A percentile compares a stretch with the other conserved stretches of the same genome.
Conservation (phyloP, 371 early-diverging fungal genomes). For the Paraphysoderma sedebokerense region DNA sequence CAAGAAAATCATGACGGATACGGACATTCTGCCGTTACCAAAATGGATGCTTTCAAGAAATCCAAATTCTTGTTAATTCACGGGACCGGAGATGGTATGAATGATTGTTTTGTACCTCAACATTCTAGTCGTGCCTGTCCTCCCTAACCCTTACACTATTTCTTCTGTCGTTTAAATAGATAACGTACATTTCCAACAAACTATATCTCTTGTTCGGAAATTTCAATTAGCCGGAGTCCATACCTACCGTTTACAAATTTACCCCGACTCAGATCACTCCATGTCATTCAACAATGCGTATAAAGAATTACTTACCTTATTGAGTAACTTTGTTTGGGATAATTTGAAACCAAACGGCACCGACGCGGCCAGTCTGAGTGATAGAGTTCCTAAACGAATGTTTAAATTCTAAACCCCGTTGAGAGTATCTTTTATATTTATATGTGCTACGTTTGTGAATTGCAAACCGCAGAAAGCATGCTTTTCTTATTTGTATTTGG, state of each 20-base stretch:
- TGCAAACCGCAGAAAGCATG: no score
- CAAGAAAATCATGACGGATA: slow-evolving; percentile 60
- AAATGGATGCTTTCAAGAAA: slow-evolving; percentile 65
- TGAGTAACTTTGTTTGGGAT: no score
- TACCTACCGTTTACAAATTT: slow-evolving; percentile 62
- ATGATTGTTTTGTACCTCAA: neutral
- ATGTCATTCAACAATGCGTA: slow-evolving; percentile 53
- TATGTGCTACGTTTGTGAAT: no score
- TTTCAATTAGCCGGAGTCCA: slow-evolving; percentile 54
- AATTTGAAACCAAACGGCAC: no score
- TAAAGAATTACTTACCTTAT: slow-evolving; percentile 37
- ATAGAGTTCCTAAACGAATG: no score
- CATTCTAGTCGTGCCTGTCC: neutral
- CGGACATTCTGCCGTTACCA: slow-evolving; percentile 48
- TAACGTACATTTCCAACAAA: slow-evolving; percentile 80
- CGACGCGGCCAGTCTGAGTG: no score
- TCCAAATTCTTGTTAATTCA: slow-evolving; percentile 68
- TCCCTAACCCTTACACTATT: neutral
- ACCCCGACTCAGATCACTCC: slow-evolving; percentile 82
- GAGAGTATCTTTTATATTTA: no score
- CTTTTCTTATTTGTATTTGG: no score
- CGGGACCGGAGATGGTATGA: slow-evolving; percentile 80
- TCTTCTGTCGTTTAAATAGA: slow-evolving; percentile 3
- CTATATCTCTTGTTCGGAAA: slow-evolving; percentile 52
- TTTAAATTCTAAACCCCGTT: no score